Conservation (phyloP, 2,329 filamentous ascomycete species). For the Nemania bipapillata region DNA sequence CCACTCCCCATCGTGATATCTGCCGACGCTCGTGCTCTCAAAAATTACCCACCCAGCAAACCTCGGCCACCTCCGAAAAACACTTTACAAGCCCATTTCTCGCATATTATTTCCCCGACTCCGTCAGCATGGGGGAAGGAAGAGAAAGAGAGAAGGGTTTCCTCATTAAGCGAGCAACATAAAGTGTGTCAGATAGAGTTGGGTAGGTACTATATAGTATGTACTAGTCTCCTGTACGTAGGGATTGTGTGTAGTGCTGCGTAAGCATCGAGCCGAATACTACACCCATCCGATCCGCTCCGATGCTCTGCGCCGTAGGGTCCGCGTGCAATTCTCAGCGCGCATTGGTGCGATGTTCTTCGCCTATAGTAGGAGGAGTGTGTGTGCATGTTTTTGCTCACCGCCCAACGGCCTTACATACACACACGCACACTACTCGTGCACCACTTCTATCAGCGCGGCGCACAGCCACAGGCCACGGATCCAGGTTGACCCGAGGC, state of each 20-base stretch:
- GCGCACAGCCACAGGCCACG: conserved; percentile 28
- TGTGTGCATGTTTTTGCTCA: not conserved
- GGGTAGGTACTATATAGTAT: too few species aligned
- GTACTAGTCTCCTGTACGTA: too few species aligned
- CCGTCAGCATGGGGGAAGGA: conserved; percentile 9
- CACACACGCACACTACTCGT: conserved; percentile 9
- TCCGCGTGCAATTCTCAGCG: not conserved
- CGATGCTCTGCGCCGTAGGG: conserved; percentile 8
- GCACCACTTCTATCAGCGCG: not conserved
- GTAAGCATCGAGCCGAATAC: conserved; percentile 22
- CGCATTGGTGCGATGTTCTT: not conserved
- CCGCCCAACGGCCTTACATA: conserved; percentile 27
- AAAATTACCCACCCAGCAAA: not conserved
- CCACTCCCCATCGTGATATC: not conserved
- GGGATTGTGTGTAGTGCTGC: not conserved
- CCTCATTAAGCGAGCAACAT: conserved; percentile 7
- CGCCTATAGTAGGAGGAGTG: too few species aligned
- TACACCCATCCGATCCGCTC: conserved; percentile 24
- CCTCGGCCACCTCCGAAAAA: conserved; percentile 24
- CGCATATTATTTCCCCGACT: not conserved
- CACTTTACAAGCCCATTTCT: not conserved
- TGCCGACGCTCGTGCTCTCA: not conserved
- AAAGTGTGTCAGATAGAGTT: conserved; percentile 17
- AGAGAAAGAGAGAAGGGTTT: not conserved
- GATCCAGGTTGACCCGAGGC: conserved; percentile 10